Evolutionary conservation across 202 grass and related monocot genomes (phyloP), one percentile per base, ranked within the genome.

Genomic region (Miscanthus sacchariflorus): DNA sequence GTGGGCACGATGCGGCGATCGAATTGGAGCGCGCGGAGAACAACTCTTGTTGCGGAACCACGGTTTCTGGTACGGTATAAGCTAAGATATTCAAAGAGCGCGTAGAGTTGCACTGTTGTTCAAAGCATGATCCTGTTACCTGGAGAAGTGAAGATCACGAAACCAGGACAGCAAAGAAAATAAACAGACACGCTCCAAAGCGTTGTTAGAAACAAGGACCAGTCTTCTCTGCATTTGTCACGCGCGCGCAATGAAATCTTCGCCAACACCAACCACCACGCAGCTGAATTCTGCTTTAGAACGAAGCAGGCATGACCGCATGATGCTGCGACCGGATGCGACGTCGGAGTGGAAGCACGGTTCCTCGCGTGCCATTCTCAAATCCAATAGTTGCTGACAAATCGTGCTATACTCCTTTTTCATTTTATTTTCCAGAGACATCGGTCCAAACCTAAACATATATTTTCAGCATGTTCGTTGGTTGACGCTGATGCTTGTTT

Each of bases 261-360:
- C 12, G 6, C 17, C 71, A 70, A 70, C 70, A 56, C 30, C 78
- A 76, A 82, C 79, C 44, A 69, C 79, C 39, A 17, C 23, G 7
- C 21, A 30, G 28, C 28, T 21, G 21, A 74, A 40, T 72, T 52
- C 19, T 69, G 1, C 69, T 74, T 18, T 85, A 67, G 25, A 25
- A 74, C n/a, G 36, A 46, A 84, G 70, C 8, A 28, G 25, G 52
- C 54, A 30, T 30, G 28, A 30, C 28, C 28, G 70, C 14, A 35
- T 23, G 69, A 5, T 46, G 28, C 28, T 30, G 28, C 18, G n/a
- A 75, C 39, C 0, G 38, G 43, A 27, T 76, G 8, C 44, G 14
- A 19, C 17, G 25, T 76, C 14, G 13, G 43, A 50, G 73, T 50
- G 73, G 25, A 76, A 33, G 73, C 44, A 50, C 44, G 73, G 11